phyloP scores from a whole-genome alignment of 495 filamentous ascomycete species.

The Barbatosphaeria neglecta region DNA sequence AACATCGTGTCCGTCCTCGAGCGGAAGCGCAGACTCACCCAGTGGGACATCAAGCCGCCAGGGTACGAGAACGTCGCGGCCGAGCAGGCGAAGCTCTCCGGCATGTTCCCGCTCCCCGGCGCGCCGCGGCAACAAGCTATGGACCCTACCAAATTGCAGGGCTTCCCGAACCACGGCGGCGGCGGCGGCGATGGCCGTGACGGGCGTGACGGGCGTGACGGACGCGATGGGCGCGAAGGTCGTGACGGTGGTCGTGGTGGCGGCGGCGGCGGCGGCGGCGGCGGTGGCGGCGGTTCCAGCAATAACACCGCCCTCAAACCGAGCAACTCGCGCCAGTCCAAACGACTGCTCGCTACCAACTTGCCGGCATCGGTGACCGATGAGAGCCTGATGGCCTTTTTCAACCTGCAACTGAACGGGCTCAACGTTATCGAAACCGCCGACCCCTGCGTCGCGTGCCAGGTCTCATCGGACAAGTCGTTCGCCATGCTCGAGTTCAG shows the following conservation, averaged over 20 bases:
- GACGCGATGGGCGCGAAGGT: too few species aligned
- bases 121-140: constrained; percentile 92
- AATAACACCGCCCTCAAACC: constrained; percentile 76
- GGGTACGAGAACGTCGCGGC: constrained; percentile 98
- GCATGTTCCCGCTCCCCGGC: constrained; percentile 96
- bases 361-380: constrained; percentile 57
- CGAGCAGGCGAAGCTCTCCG: constrained; percentile 97
- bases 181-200: too few species aligned
- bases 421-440: constrained; percentile 75
- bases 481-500: constrained; percentile 92
- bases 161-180: constrained; percentile 84
- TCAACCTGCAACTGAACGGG: constrained; percentile 92
- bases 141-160: constrained; percentile 88
- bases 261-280: too few species aligned
- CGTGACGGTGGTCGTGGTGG: too few species aligned
- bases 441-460: constrained; percentile 79
- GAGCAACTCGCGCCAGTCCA: constrained; percentile 82
- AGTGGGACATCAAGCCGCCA: constrained; percentile 98
- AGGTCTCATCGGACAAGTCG: constrained; percentile 61
- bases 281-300: too few species aligned
- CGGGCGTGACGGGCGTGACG: too few species aligned
- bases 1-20: constrained; percentile 65
- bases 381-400: constrained; percentile 67
- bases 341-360: constrained; percentile 79
- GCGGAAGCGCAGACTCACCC: constrained; percentile 81